These are phyloP conservation scores for Recurvomyces mirabilis DNA, from an alignment of 495 filamentous ascomycete species.

Conservation along the genomic window DNA sequence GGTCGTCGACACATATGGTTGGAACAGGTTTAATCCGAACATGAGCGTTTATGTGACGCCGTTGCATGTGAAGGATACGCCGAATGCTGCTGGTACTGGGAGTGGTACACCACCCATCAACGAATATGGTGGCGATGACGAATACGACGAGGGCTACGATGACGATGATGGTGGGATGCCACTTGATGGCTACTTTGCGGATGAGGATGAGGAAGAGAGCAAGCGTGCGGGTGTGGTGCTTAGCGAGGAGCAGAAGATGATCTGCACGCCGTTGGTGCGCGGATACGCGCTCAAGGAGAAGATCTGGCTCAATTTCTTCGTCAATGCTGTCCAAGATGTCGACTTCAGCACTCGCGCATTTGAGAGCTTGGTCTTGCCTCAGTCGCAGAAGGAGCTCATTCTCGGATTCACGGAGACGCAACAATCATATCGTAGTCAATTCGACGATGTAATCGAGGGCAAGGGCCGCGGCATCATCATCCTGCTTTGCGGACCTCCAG, in stretches of 20 bases:
- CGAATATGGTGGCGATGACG: slow-evolving; percentile 15
- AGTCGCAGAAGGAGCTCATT: slow-evolving; percentile 38
- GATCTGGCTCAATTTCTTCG: slow-evolving; percentile 30
- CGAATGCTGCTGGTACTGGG: neutral
- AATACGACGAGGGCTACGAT: slow-evolving; percentile 22
- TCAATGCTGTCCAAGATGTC: slow-evolving; percentile 26
- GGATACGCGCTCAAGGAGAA: slow-evolving; percentile 39
- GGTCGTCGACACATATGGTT: slow-evolving; percentile 42
- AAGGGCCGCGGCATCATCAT: slow-evolving; percentile 34
- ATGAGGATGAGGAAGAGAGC: slow-evolving; percentile 27
- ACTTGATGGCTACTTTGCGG: slow-evolving; percentile 29
- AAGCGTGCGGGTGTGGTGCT: slow-evolving; percentile 23
- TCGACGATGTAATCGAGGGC: slow-evolving; percentile 47
- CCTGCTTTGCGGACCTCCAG: slow-evolving; percentile 32
- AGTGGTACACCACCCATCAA: neutral
- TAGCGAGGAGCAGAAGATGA: slow-evolving; percentile 30
- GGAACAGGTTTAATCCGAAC: slow-evolving; percentile 34
- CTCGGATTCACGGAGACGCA: slow-evolving; percentile 43
- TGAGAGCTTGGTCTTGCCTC: slow-evolving; percentile 35
- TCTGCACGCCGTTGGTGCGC: slow-evolving; percentile 28
- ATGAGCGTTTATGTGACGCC: slow-evolving; percentile 23
- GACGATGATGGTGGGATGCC: slow-evolving; percentile 31
- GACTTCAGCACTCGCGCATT: slow-evolving; percentile 35
- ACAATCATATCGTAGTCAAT: slow-evolving; percentile 30
- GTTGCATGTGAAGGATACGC: slow-evolving; percentile 23